These are phyloP conservation scores for Hypomyces perniciosus DNA, from an alignment of 2,329 filamentous ascomycete genomes.

Conservation along the genomic window DNA sequence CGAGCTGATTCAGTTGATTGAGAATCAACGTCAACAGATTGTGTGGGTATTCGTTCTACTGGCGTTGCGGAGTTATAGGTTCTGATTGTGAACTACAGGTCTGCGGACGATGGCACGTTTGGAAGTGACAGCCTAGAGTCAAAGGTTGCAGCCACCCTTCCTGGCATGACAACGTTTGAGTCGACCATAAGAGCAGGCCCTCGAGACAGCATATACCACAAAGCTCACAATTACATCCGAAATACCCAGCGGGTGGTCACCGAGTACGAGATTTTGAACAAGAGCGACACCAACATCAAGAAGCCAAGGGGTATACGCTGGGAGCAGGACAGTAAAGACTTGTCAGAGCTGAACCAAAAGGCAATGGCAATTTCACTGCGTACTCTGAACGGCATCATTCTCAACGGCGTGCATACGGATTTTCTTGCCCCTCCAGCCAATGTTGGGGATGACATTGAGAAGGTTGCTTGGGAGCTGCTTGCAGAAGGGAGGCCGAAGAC, in stretches of 20 bases:
- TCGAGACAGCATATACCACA: constrained; percentile 2
- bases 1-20: constrained; percentile 18
- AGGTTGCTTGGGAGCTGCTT: constrained; percentile 29
- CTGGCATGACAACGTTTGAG: not conserved
- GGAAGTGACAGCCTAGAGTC: not conserved
- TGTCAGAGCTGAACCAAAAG: constrained; percentile 24
- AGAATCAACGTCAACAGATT: constrained; percentile 2
- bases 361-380: constrained; percentile 20
- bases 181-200: not conserved
- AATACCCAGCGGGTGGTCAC: constrained; percentile 17
- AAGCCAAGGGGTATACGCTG: constrained; percentile 26
- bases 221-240: constrained; percentile 10
- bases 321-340: constrained; percentile 27
- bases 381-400: constrained; percentile 22
- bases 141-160: not conserved
- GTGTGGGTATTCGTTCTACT: not conserved
- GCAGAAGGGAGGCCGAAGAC: constrained; percentile 19
- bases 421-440: constrained; percentile 6
- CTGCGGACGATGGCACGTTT: not conserved
- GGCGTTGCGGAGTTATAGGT: not conserved
- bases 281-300: constrained; percentile 14
- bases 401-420: constrained; percentile 9
- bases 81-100: not conserved
- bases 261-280: constrained; percentile 21
- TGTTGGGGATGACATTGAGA: constrained; percentile 23